A percentile compares a stretch with the other conserved stretches of the same genome.
phyloP scores from a whole-genome alignment of 306 rosid species.

The Casuarina cunninghamiana region DNA sequence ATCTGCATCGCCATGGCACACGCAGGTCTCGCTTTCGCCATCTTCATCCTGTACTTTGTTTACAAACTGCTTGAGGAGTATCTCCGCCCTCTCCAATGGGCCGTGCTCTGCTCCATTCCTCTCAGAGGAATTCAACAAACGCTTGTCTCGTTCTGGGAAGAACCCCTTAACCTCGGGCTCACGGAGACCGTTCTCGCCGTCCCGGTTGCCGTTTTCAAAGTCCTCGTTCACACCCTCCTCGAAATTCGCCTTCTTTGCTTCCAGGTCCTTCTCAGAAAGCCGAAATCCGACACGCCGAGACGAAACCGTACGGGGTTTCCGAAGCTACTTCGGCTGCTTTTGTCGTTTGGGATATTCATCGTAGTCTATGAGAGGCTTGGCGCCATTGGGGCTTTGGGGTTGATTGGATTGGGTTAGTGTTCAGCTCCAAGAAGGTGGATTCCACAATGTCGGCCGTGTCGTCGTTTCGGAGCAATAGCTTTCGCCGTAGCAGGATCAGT shows the following conservation, averaged over 20 bases:
- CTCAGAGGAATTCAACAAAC: constrained; percentile 75
- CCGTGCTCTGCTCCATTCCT: constrained; percentile 85
- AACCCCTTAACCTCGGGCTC: constrained; percentile 69
- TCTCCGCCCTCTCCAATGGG: constrained; percentile 91
- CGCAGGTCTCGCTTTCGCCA: constrained; percentile 77
- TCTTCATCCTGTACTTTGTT: constrained; percentile 62
- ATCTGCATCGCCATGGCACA: constrained; percentile 95
- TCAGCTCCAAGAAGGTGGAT: constrained; percentile 64
- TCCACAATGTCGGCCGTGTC: constrained; percentile 81
- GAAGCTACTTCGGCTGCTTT: constrained; percentile 69
- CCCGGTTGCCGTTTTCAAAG: constrained; percentile 69
- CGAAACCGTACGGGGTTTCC: constrained; percentile 59
- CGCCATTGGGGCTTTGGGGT: constrained; percentile 54
- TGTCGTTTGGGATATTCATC: constrained; percentile 72
- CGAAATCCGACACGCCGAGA: constrained; percentile 36
- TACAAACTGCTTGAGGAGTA: constrained; percentile 74
- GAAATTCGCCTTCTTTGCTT: constrained; percentile 60
- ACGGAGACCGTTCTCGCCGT: constrained; percentile 81
- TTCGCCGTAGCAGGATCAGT: constrained; percentile 60
- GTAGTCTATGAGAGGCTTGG: constrained; percentile 73
- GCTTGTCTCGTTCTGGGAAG: constrained; percentile 74
- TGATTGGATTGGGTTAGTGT: constrained; percentile 59
- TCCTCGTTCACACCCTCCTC: constrained; percentile 74
- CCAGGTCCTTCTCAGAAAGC: constrained; percentile 49
- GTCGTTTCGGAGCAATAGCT: constrained; percentile 66